Evolutionary conservation across 2,329 filamentous ascomycete genomes (phyloP).

Genomic region (Xylaria sp.): DNA sequence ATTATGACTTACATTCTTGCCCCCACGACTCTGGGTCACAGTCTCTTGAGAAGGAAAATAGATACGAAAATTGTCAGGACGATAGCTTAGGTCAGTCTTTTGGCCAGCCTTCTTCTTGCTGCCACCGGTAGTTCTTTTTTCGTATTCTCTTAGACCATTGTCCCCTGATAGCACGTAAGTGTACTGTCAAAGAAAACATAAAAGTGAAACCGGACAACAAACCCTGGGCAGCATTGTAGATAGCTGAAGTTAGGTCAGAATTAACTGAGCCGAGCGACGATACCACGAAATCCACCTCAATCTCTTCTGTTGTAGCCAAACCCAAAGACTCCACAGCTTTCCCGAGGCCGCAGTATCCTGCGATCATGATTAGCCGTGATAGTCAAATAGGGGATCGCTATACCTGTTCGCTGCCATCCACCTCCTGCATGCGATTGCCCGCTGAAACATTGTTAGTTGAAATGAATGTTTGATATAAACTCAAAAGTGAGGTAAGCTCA

Average conservation of each 20-base stretch:
- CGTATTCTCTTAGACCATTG: constrained; percentile 59
- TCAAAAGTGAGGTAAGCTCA: constrained; percentile 54
- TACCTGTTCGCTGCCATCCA: constrained; percentile 57
- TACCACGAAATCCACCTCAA: constrained; percentile 80
- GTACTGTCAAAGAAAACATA: neutral
- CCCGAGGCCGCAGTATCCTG: constrained; percentile 80
- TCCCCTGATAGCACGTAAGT: constrained; percentile 50
- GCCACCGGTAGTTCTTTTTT: constrained; percentile 51
- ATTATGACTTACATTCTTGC: constrained; percentile 61
- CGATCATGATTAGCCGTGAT: constrained; percentile 28
- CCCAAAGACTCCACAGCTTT: constrained; percentile 72
- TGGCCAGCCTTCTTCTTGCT: constrained; percentile 48
- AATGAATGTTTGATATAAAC: neutral
- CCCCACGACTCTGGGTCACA: constrained; percentile 72
- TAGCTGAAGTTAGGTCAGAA: constrained; percentile 68
- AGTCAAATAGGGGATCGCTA: constrained; percentile 44
- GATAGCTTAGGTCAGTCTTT: constrained; percentile 38
- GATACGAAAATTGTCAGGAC: constrained; percentile 70
- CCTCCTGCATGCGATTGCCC: constrained; percentile 66
- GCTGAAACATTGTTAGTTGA: constrained; percentile 52
- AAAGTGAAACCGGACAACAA: constrained; percentile 41
- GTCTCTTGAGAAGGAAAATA: constrained; percentile 85
- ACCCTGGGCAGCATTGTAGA: constrained; percentile 69
- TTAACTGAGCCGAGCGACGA: constrained; percentile 86
- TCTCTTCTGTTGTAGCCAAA: constrained; percentile 62